Percentiles rank a stretch among this genome's conserved stretches.
Evolutionary conservation across 768 basidiomycete species (phyloP).

Genomic region (Calocera viscosa): DNA sequence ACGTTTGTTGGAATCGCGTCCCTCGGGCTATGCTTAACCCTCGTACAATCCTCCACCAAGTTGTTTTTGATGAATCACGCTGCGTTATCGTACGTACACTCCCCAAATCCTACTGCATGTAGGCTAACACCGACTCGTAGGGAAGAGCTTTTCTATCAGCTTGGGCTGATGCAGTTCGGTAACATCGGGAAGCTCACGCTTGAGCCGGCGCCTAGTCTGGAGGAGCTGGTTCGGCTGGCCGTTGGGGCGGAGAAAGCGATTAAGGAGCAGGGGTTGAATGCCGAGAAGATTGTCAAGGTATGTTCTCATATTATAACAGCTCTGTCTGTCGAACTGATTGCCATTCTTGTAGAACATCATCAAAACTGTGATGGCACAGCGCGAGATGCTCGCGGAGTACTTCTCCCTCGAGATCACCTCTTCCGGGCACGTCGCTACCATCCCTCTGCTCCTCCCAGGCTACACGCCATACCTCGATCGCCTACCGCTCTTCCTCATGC

Average conservation of each 20-base stretch:
- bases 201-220: conserved; percentile 67
- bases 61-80: conserved; percentile 83
- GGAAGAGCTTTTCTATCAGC: conserved; percentile 90
- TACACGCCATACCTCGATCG: conserved; percentile 87
- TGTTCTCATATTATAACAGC: conserved; percentile 18
- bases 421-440: conserved; percentile 52
- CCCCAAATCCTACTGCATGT: not conserved
- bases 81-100: conserved; percentile 54
- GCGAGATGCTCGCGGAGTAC: conserved; percentile 86
- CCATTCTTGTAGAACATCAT: conserved; percentile 53
- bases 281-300: conserved; percentile 60
- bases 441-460: conserved; percentile 74
- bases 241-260: conserved; percentile 53
- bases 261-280: conserved; percentile 38
- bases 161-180: conserved; percentile 84
- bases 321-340: not conserved
- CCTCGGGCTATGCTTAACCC: conserved; percentile 52
- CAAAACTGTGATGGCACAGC: conserved; percentile 43
- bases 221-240: conserved; percentile 61
- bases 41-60: conserved; percentile 79
- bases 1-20: conserved; percentile 90
- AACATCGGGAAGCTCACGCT: conserved; percentile 62
- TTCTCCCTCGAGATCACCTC: conserved; percentile 65
- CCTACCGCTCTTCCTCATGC: conserved; percentile 77
- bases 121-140: conserved; percentile 30